Base-by-base conservation (phyloP, 1,284 basidiomycete species). In the Coniophora puteana region DNA sequence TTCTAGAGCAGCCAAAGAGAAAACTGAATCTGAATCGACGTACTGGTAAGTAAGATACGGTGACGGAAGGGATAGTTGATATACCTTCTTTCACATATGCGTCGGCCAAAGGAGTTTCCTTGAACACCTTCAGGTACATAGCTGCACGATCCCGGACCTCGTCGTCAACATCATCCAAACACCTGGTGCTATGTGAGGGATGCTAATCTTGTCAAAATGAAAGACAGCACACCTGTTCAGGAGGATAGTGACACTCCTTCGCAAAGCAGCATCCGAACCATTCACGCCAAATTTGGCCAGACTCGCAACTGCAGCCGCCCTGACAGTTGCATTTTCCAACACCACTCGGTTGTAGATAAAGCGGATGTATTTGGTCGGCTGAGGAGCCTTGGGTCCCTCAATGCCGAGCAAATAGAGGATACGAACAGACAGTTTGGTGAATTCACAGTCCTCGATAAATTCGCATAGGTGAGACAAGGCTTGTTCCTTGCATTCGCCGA, bases 301-400 rank as follows among this genome's bases (percentile, higher is more conserved):
- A 54, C 89, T 91, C 21, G 89, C 78, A 5, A 99, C 95, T 16
- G 96, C 96, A 4, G 96, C 96, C 7, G 96, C 96, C 45, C 96
- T 78, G 27, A 99, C 96, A 38, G 96, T 95, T 11, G 96, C 93
- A 56, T 99, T 99, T 67, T 99, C 96, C 52, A 99, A 73, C 16
- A 99, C 93, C 27, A 99, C 96, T 26, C 96, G 92, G 68, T 99
- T 99, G 70, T 99, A 99, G 59, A 99, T 99, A 73, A 95, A 99
- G 35, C 96, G 89, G 59, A 99, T 99, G 66, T 95, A 99, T 68
- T 98, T 99, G 40, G 93, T 88, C 8, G 96, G 96, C 62, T 97
- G 89, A 16, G 87, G 83, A 38, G 93, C 89, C 63, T 93, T 92
- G 36, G 96, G 96, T 8, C 96, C 96, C 65, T 99, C 96, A 41